These are phyloP conservation scores for Dipteronia dyeriana DNA, from an alignment of 345 rosid species.

Conservation along the genomic window DNA sequence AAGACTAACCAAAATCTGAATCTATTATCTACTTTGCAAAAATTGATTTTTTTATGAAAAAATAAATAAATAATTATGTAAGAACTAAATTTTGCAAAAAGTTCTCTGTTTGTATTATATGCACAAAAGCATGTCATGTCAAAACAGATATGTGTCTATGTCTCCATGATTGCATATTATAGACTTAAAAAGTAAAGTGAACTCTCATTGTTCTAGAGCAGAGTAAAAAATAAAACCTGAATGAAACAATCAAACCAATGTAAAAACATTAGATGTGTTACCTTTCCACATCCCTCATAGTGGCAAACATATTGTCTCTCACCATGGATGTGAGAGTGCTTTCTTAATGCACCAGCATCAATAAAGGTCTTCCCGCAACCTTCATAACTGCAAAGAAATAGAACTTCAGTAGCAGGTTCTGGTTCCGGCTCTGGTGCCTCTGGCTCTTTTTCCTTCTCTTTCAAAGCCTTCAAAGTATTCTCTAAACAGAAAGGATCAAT, in stretches of 20 bases:
- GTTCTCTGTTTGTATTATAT: not conserved
- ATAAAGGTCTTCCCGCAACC: conserved; percentile 93
- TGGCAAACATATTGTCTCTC: conserved; percentile 89
- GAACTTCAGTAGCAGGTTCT: conserved; percentile 94
- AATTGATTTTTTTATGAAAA: too few species aligned
- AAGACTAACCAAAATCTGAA: not conserved
- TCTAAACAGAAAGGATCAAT: conserved; percentile 34
- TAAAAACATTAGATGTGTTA: conserved; percentile 19
- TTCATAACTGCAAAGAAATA: conserved; percentile 92
- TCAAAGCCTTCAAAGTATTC: conserved; percentile 62
- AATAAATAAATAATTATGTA: not conserved
- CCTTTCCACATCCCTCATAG: conserved; percentile 87
- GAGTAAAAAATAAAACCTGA: not conserved
- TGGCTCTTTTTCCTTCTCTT: conserved; percentile 70
- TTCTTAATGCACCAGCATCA: conserved; percentile 93
- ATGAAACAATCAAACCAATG: not conserved
- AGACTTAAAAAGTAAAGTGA: not conserved
- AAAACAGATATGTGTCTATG: not conserved
- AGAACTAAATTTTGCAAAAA: not conserved
- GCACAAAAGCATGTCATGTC: not conserved
- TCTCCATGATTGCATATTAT: not conserved
- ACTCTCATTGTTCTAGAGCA: not conserved
- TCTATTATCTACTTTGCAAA: not conserved
- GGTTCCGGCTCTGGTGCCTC: conserved; percentile 82
- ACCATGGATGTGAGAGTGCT: conserved; percentile 97